A percentile compares a stretch with the other conserved stretches of the same genome.
Evolutionary conservation across 257 asterid species (phyloP).

Genomic region (Cinchona pubescens): DNA sequence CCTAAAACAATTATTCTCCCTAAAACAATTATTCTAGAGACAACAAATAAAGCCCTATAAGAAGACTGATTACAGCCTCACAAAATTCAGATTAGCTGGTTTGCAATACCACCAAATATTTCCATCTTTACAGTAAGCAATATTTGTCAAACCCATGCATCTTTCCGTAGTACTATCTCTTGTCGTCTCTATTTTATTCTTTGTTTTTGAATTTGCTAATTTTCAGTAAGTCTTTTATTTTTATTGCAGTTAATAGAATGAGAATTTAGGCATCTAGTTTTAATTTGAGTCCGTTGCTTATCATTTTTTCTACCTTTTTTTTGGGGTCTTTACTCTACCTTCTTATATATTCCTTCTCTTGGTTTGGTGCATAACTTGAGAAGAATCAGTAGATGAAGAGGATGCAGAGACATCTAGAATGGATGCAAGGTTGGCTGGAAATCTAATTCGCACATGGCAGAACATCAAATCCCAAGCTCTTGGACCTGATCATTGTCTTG

Average conservation of each 20-base stretch:
- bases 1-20: too few species aligned
- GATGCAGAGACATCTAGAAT: conserved; percentile 66
- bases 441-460: conserved; percentile 86
- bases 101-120: too few species aligned
- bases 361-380: conserved; percentile 32
- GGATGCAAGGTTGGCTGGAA: conserved; percentile 88
- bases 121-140: too few species aligned
- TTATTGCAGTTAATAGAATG: neutral
- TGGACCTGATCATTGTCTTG: conserved; percentile 78
- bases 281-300: neutral
- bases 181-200: neutral
- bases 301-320: neutral
- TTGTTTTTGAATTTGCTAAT: neutral
- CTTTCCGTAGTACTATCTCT: neutral
- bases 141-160: neutral
- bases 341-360: conserved; percentile 11
- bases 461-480: conserved; percentile 79
- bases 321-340: too few species aligned
- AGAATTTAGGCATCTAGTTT: neutral
- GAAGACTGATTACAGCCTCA: neutral
- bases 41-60: neutral
- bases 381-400: conserved; percentile 43
- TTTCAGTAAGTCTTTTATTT: neutral
- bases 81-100: too few species aligned
- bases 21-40: neutral